Evolutionary conservation across 768 basidiomycete species (phyloP).

Genomic region (Fistulinella prunicolor): DNA sequence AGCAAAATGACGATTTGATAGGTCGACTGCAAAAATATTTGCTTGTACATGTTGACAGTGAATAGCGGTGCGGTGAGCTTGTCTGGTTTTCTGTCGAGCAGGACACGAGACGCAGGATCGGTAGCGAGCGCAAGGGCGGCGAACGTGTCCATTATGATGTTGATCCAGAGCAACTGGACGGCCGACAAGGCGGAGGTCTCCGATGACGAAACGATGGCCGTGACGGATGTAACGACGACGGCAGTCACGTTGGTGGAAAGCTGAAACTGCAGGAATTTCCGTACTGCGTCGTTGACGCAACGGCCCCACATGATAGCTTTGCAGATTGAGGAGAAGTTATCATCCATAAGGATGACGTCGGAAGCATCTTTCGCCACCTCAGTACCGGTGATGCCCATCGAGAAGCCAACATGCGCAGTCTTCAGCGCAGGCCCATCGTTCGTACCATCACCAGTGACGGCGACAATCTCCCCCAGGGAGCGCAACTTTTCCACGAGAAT

Average conservation of each 20-base stretch:
- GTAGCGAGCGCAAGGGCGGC: slow-evolving; percentile 97
- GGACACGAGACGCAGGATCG: slow-evolving; percentile 79
- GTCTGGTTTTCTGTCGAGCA: slow-evolving; percentile 90
- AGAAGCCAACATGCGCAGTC: slow-evolving; percentile 95
- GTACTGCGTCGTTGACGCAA: slow-evolving; percentile 96
- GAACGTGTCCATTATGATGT: slow-evolving; percentile 98
- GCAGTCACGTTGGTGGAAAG: slow-evolving; percentile 94
- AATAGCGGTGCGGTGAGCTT: slow-evolving; percentile 87
- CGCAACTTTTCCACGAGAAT: slow-evolving; percentile 87
- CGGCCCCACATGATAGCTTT: slow-evolving; percentile 99
- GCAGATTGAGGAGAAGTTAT: slow-evolving; percentile 94
- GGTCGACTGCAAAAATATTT: slow-evolving; percentile 84
- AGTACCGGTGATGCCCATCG: slow-evolving; percentile 94
- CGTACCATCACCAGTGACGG: slow-evolving; percentile 97
- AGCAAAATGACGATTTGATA: slow-evolving; percentile 86
- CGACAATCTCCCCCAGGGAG: slow-evolving; percentile 83
- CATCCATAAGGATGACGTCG: slow-evolving; percentile 98
- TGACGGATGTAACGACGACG: slow-evolving; percentile 88
- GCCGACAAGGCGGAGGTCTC: slow-evolving; percentile 90
- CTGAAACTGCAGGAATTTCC: slow-evolving; percentile 97
- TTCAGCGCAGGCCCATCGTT: slow-evolving; percentile 97
- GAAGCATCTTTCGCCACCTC: slow-evolving; percentile 99
- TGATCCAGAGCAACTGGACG: slow-evolving; percentile 97
- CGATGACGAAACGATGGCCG: slow-evolving; percentile 73
- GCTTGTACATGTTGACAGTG: slow-evolving; percentile 93